A percentile compares a stretch with the other conserved stretches of the same genome.
Conservation (phyloP, 2,329 filamentous ascomycete species). For the Paramyrothecium sp. region DNA sequence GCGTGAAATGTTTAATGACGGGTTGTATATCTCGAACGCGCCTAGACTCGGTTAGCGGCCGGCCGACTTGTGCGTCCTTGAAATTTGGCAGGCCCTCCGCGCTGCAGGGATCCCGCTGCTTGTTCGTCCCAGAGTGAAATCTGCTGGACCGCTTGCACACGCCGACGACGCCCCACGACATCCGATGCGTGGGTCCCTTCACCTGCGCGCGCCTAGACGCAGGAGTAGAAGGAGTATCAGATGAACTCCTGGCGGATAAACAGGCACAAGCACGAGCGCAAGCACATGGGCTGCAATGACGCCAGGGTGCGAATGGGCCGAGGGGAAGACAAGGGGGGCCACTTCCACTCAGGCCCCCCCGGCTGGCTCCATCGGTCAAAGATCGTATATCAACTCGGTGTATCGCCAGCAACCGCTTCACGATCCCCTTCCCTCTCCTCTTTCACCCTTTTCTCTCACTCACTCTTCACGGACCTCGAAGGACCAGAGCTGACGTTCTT, state of each 20-base stretch:
- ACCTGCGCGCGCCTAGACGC: conserved; percentile 2
- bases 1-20: background rate
- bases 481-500: conserved; percentile 28
- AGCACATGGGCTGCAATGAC: background rate
- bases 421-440: background rate
- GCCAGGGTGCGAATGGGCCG: background rate
- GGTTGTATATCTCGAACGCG: background rate
- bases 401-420: background rate
- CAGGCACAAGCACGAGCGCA: background rate
- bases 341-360: background rate
- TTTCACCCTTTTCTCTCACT: conserved; percentile 17
- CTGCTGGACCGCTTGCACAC: too few species aligned
- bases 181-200: background rate
- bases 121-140: too few species aligned
- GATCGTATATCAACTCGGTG: conserved; percentile 19
- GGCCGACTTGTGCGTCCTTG: background rate
- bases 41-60: conserved; percentile 2
- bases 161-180: background rate
- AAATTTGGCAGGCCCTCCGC: background rate
- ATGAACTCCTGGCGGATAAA: background rate
- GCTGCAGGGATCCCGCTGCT: background rate
- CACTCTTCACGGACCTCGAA: conserved; percentile 22
- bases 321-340: background rate
- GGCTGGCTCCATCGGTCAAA: too few species aligned
- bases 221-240: background rate